Evolutionary conservation across 1,284 basidiomycete genomes (phyloP), one percentile per base, ranked within the genome.

Genomic region (Ustilago lituana): DNA sequence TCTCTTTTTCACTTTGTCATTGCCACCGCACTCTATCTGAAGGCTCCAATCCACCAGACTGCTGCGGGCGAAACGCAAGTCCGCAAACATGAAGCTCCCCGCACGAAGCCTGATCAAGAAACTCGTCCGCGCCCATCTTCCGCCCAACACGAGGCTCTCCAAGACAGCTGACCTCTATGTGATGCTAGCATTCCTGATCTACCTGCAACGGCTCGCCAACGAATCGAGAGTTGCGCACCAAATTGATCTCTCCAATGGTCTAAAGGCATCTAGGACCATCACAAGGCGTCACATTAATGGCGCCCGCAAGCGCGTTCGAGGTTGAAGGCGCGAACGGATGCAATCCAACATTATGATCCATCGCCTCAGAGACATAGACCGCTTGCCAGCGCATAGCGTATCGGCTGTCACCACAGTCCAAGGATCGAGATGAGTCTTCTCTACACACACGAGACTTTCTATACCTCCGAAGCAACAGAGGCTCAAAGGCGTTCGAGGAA

Each of bases 121-220:
- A 22, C 68, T 65, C 41, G 40, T 71, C 20, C 57, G 63, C 4
- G 58, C 62, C 10, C 68, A 71, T 26, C 63, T 71, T 19, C 58
- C 68, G 5, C 44, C 62, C 35, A 62, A 61, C 51, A 54, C 48
- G 27, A 40, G 68, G 31, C 68, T 71, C 24, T 65, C 62, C 23
- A 71, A 71, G 22, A 56, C 58, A 17, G 58, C 63, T 27, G 68
- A 71, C 23, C 62, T 71, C 26, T 71, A 71, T 51, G 46, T 71
- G 11, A 47, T 61, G 58, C 68, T 71, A 19, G 62, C 68, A 17
- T 65, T 71, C 31, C 51, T 71, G 26, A 61, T 71, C 43, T 61
- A 71, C 40, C 10, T 66, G 35, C 62, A 71, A 35, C 37, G 59
- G 4, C 68, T 71, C 14, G 68, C 68, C n/a, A 65, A 62, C 51